Evolutionary conservation across 2,329 filamentous ascomycete species (phyloP), one percentile per base, ranked within the genome.

Genomic region (Achaetomium macrosporum): DNA sequence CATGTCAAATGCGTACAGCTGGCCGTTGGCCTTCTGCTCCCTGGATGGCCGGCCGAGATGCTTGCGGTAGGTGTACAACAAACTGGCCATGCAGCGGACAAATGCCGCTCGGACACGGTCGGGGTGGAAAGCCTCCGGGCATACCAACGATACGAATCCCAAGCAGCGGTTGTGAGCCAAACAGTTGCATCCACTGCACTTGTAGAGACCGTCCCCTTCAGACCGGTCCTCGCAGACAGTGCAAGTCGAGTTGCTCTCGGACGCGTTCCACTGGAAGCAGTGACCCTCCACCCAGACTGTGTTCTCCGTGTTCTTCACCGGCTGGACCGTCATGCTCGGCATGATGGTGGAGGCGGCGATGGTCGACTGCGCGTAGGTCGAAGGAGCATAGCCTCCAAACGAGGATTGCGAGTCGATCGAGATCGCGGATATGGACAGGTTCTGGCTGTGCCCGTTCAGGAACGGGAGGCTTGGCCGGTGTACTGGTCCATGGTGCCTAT

Each of bases 211-310:
- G 47, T 92, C 88, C 17, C 76, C 76, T 57, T 83, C 80, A 0
- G 85, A 80, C 55, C 81, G 84, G 43, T 92, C 88, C 42, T 90
- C 86, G 64, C 88, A 93, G 44, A 92, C 78, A 1, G 82, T 82
- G 67, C 88, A 93, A 6, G 76, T 73, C 0, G 80, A 81, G 37
- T 76, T 74, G 13, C 72, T 71, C 60, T 91, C 87, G 15, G 76
- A 72, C 1, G 73, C 64, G 49, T 76, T 75, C 75, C 82, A 87
- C 55, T 84, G 79, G 70, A 93, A 81, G 68, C 87, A 91, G 71
- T 93, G 88, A 0, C 88, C 88, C 68, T 93, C 88, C 1, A 90
- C 85, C 88, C 88, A 93, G 44, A 89, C 83, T 0, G 80, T 88
- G 1, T 83, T 88, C 44, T 90, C 86, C 0, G 87, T 90, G 64